These are phyloP conservation scores for Fusarium domesticum DNA, from an alignment of 2,329 filamentous ascomycete genomes.

Conservation along the genomic window DNA sequence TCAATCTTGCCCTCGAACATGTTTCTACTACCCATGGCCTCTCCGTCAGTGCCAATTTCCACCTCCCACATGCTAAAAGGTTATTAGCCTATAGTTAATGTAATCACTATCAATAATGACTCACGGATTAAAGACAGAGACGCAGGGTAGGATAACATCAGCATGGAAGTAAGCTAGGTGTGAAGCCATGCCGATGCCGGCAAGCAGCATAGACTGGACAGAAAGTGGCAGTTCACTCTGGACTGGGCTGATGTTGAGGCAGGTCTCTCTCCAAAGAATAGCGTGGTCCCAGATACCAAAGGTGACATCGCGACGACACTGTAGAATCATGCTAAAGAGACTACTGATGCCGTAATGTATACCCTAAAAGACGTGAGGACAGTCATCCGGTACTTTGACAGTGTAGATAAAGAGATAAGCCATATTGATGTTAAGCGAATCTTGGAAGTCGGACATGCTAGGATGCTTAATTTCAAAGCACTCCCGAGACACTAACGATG, in stretches of 20 bases:
- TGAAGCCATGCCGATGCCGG: conserved; percentile 17
- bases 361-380: conserved; percentile 20
- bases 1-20: conserved; percentile 18
- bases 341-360: conserved; percentile 21
- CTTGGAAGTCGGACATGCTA: conserved; percentile 14
- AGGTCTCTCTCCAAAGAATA: conserved; percentile 19
- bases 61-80: conserved; percentile 17
- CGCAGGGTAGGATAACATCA: conserved; percentile 21
- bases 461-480: conserved; percentile 20
- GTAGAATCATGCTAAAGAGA: conserved; percentile 15
- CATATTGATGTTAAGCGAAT: conserved; percentile 12
- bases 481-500: conserved; percentile 6
- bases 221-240: conserved; percentile 16
- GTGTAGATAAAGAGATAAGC: conserved; percentile 21
- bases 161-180: conserved; percentile 23
- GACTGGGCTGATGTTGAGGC: conserved; percentile 19
- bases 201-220: conserved; percentile 19
- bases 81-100: background rate
- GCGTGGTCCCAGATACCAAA: conserved; percentile 25
- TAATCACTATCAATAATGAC: background rate
- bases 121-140: conserved; percentile 22
- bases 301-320: conserved; percentile 15
- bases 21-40: conserved; percentile 12
- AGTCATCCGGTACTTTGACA: conserved; percentile 13
- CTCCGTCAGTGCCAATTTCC: conserved; percentile 18